These are phyloP conservation scores for Aureobasidium subglaciale DNA, from an alignment of 2,329 filamentous ascomycete species.

Conservation along the genomic window DNA sequence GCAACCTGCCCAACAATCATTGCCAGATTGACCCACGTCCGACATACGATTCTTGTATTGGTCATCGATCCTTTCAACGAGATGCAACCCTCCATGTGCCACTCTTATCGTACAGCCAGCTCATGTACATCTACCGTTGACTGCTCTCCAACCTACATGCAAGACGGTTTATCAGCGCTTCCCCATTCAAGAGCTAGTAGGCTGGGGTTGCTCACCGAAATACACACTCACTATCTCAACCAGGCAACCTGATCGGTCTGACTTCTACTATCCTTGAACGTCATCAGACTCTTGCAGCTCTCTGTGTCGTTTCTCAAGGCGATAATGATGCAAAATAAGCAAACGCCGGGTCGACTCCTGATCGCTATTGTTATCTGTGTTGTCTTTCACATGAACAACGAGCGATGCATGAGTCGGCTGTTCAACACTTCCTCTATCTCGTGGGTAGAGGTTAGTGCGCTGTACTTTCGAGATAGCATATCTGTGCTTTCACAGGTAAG, in stretches of 20 bases:
- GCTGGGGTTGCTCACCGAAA: background rate
- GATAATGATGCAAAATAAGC: background rate
- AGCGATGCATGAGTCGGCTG: too few species aligned
- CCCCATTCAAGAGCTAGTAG: background rate
- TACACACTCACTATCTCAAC: background rate
- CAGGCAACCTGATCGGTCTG: background rate
- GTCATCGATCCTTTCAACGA: constrained; percentile 3
- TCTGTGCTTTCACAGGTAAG: background rate
- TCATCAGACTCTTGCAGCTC: background rate
- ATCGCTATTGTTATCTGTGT: background rate
- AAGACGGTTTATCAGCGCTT: constrained; percentile 9
- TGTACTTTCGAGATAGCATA: background rate
- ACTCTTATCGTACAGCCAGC: background rate
- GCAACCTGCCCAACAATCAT: constrained; percentile 1
- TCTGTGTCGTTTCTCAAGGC: background rate
- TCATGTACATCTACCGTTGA: background rate
- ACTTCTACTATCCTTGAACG: background rate
- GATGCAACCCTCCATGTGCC: background rate
- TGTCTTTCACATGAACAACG: background rate
- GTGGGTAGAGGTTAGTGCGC: background rate
- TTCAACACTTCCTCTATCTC: background rate
- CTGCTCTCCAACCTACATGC: background rate
- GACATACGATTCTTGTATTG: background rate
- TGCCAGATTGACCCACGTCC: background rate
- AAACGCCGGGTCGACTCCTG: background rate